Percentiles rank a stretch among this genome's conserved stretches.
Conservation (phyloP, 306 rosid species). For the Corylus avellana region DNA sequence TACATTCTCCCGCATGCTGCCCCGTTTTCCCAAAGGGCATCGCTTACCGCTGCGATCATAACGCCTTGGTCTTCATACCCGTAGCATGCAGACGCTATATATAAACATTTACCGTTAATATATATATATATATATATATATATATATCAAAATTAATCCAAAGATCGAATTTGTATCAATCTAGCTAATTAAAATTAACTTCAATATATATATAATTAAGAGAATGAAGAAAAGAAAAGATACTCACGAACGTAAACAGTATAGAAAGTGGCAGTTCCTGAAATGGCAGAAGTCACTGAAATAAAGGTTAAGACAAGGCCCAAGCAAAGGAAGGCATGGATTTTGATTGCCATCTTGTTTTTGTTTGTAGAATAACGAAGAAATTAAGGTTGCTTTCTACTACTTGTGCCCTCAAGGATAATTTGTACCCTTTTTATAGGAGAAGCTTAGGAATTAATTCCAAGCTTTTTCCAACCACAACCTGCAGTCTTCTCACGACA, state of each 20-base stretch:
- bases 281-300: slow-evolving; percentile 25
- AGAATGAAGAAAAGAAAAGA: neutral
- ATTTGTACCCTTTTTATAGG: neutral
- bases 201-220: too few relatives aligned
- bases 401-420: too few relatives aligned
- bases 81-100: neutral
- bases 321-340: neutral
- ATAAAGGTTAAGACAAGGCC: neutral
- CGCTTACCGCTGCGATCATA: slow-evolving; percentile 23
- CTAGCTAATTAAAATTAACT: too few relatives aligned
- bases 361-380: neutral
- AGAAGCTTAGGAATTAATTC: neutral
- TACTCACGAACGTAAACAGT: slow-evolving; percentile 30
- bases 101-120: too few relatives aligned
- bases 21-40: slow-evolving; percentile 23
- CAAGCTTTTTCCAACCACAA: neutral
- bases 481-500: too few relatives aligned
- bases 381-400: too few relatives aligned
- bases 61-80: neutral
- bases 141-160: too few relatives aligned
- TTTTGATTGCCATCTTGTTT: neutral
- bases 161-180: too few relatives aligned
- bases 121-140: too few relatives aligned
- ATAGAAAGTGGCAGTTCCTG: slow-evolving; percentile 41
- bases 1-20: slow-evolving; percentile 35